Evolutionary conservation across 2,329 filamentous ascomycete species (phyloP).

Genomic region (Ceratocystiopsis minuta): DNA sequence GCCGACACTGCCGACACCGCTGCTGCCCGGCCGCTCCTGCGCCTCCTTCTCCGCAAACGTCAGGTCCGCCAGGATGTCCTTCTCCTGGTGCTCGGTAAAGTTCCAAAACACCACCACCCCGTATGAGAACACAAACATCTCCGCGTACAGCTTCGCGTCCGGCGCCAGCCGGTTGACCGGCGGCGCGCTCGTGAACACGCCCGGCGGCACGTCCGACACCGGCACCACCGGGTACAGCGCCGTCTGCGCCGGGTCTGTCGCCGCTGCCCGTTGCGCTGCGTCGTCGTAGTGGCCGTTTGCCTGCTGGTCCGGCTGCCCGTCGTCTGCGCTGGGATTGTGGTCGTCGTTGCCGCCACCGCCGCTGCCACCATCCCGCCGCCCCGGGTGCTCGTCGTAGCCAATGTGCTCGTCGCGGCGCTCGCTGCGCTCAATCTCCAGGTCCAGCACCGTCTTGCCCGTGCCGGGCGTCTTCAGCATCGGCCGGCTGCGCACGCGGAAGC

Average conservation of each 20-base stretch:
- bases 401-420: slow-evolving; percentile 80
- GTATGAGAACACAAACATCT: slow-evolving; percentile 95
- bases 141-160: slow-evolving; percentile 64
- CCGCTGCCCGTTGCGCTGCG: no score
- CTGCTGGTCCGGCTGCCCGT: slow-evolving; percentile 8
- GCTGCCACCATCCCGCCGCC: not conserved
- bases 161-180: slow-evolving; percentile 43
- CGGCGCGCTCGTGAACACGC: not conserved
- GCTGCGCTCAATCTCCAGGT: slow-evolving; percentile 90
- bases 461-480: slow-evolving; percentile 85
- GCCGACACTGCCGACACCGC: not conserved
- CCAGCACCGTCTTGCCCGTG: slow-evolving; percentile 70
- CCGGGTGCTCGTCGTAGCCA: slow-evolving; percentile 52
- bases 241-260: not conserved
- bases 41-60: slow-evolving; percentile 60
- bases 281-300: not conserved
- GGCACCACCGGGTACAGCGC: not conserved
- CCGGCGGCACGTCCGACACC: not conserved
- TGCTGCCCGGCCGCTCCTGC: not conserved
- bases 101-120: slow-evolving; percentile 99
- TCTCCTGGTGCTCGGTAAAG: slow-evolving; percentile 88
- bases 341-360: slow-evolving; percentile 9
- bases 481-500: slow-evolving; percentile 75
- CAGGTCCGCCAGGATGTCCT: slow-evolving; percentile 85
- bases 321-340: slow-evolving; percentile 8